A percentile compares a stretch with the other conserved stretches of the same genome.
These are phyloP conservation scores for Olyra latifolia DNA, from an alignment of 176 grass and related monocot species.

Conservation along the genomic window DNA sequence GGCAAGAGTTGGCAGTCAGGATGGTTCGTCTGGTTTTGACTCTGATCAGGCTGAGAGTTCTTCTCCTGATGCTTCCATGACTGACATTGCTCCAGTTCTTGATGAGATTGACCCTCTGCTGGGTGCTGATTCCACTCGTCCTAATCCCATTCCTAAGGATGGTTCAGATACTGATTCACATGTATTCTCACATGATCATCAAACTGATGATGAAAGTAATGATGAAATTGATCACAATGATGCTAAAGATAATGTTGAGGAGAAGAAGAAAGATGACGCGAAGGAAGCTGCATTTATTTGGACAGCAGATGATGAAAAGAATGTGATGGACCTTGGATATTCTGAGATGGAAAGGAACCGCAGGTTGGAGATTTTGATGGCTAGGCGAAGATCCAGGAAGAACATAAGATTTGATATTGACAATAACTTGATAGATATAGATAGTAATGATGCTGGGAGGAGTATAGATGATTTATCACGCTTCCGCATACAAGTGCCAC, in stretches of 20 bases:
- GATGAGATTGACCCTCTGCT: conserved; percentile 88
- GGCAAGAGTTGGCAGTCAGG: conserved; percentile 57
- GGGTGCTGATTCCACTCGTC: conserved; percentile 36
- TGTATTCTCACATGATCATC: conserved; percentile 52
- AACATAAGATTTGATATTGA: conserved; percentile 67
- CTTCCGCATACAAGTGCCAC: conserved; percentile 52
- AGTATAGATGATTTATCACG: conserved; percentile 49
- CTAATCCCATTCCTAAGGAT: conserved; percentile 35
- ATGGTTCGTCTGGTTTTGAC: conserved; percentile 67
- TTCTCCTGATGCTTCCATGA: conserved; percentile 75
- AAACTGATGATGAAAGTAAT: conserved; percentile 63
- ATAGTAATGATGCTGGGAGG: conserved; percentile 36
- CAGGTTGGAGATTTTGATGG: conserved; percentile 88
- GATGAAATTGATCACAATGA: conserved; percentile 46
- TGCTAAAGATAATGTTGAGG: conserved; percentile 49
- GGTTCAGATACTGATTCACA: conserved; percentile 61
- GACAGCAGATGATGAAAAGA: conserved; percentile 95
- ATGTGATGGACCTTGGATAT: conserved; percentile 90
- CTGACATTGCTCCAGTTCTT: conserved; percentile 75
- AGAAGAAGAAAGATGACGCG: conserved; percentile 55
- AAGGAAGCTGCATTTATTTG: conserved; percentile 66
- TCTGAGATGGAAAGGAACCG: conserved; percentile 93
- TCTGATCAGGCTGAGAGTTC: conserved; percentile 76
- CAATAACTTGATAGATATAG: conserved; percentile 47
- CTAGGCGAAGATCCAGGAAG: conserved; percentile 81